phyloP scores from a whole-genome alignment of 1,139 yeast genomes.

The Saccharomyces hybrid region DNA sequence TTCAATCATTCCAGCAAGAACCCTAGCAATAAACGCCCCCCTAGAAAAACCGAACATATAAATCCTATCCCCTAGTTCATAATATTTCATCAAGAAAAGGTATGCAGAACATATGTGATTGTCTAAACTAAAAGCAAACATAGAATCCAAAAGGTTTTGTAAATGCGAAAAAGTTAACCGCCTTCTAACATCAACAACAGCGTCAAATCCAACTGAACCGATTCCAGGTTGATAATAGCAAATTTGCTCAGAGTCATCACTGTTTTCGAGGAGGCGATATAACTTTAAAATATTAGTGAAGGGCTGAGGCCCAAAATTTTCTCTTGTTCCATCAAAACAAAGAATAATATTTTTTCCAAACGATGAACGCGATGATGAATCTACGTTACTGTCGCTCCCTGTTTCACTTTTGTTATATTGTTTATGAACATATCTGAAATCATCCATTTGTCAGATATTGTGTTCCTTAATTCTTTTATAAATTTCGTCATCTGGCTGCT shows the following conservation, averaged over 20 bases:
- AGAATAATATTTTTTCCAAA: slow-evolving; percentile 37
- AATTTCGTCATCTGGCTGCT: background rate
- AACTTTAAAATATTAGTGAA: slow-evolving; percentile 49
- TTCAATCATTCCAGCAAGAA: slow-evolving; percentile 56
- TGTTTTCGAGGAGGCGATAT: slow-evolving; percentile 45
- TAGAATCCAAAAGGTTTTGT: slow-evolving; percentile 37
- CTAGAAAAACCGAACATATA: slow-evolving; percentile 56
- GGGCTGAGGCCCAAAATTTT: slow-evolving; percentile 49
- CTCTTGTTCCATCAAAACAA: slow-evolving; percentile 59
- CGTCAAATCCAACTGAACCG: slow-evolving; percentile 42
- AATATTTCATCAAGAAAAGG: slow-evolving; percentile 41
- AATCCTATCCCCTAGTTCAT: slow-evolving; percentile 42
- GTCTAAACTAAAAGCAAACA: slow-evolving; percentile 47
- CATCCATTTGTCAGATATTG: background rate
- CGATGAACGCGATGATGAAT: background rate
- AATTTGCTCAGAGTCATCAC: slow-evolving; percentile 35
- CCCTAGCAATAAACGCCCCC: slow-evolving; percentile 58
- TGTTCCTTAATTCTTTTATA: background rate
- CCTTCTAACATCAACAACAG: slow-evolving; percentile 25
- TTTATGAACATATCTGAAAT: background rate
- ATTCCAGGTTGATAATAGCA: slow-evolving; percentile 65
- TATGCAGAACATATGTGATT: slow-evolving; percentile 52
- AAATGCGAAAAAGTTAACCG: slow-evolving; percentile 19
- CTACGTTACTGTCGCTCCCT: background rate
- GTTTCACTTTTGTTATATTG: background rate